Evolutionary conservation across 2,329 filamentous ascomycete species (phyloP).

Genomic region (Ophiostoma angusticollis): DNA sequence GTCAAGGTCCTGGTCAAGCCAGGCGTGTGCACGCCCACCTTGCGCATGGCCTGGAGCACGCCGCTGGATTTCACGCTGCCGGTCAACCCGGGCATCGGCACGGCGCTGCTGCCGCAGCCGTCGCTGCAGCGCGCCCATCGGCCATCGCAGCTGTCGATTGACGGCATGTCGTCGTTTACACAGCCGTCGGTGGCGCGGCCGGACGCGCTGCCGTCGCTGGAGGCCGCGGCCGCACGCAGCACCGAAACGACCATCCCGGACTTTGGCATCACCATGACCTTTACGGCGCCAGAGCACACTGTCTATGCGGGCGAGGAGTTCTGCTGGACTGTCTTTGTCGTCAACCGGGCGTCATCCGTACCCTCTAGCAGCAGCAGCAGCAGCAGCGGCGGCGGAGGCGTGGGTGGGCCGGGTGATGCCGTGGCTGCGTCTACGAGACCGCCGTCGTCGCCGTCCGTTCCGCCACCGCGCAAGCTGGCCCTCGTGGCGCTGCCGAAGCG

Average conservation of each 20-base stretch:
- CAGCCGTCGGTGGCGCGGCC: constrained; percentile 45
- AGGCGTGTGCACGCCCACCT: constrained; percentile 43
- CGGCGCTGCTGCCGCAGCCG: constrained; percentile 32
- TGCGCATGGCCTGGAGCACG: constrained; percentile 56
- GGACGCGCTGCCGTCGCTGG: constrained; percentile 46
- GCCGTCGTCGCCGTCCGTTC: no score
- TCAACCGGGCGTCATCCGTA: constrained; percentile 59
- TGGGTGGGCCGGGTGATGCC: no score
- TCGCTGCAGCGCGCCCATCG: constrained; percentile 49
- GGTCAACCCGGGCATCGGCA: constrained; percentile 49
- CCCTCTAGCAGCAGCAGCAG: constrained; percentile 19
- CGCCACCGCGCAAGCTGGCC: constrained; percentile 51
- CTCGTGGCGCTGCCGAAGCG: constrained; percentile 55
- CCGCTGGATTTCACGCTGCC: constrained; percentile 55
- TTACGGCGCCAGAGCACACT: constrained; percentile 45
- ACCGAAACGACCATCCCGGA: constrained; percentile 38
- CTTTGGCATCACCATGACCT: constrained; percentile 63
- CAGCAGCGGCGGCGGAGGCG: not conserved
- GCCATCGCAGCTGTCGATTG: constrained; percentile 51
- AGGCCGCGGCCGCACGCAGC: constrained; percentile 35
- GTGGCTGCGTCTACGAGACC: no score
- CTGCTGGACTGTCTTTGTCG: constrained; percentile 60
- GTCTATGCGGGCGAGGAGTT: constrained; percentile 55
- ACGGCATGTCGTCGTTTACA: constrained; percentile 41
- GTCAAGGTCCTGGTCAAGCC: constrained; percentile 45